Evolutionary conservation across 495 filamentous ascomycete genomes (phyloP).

Genomic region (Aspergillus sclerotioniger): DNA sequence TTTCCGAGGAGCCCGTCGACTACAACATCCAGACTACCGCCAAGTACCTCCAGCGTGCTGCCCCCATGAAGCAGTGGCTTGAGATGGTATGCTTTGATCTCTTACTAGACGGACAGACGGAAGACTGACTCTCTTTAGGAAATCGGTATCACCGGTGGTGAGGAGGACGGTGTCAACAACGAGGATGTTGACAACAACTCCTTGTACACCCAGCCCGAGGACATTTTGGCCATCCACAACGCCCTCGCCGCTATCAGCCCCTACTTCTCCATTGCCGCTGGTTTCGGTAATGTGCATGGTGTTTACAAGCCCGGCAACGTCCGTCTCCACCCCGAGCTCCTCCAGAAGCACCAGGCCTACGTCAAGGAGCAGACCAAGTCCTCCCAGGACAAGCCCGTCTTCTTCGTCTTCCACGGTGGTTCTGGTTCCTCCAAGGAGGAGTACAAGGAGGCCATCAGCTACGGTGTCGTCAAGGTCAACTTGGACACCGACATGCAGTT

Average conservation of each 20-base stretch:
- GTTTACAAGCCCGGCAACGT: slow-evolving; percentile 99
- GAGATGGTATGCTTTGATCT: slow-evolving; percentile 75
- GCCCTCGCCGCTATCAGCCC: slow-evolving; percentile 76
- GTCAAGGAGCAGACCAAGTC: slow-evolving; percentile 70
- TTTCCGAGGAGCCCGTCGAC: slow-evolving; percentile 83
- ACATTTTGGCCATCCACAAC: slow-evolving; percentile 86
- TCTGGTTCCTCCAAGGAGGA: slow-evolving; percentile 87
- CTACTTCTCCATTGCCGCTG: slow-evolving; percentile 97
- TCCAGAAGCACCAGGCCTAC: slow-evolving; percentile 89
- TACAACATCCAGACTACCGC: slow-evolving; percentile 89
- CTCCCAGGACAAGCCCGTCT: slow-evolving; percentile 83
- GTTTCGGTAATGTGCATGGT: slow-evolving; percentile 98
- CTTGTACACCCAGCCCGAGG: slow-evolving; percentile 96
- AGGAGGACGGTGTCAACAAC: slow-evolving; percentile 82
- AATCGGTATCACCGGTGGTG: slow-evolving; percentile 92
- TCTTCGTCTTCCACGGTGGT: slow-evolving; percentile 99
- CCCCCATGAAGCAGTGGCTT: slow-evolving; percentile 96
- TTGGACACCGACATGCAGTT: slow-evolving; percentile 73
- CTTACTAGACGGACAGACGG: neutral
- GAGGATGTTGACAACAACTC: slow-evolving; percentile 86
- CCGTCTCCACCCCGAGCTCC: slow-evolving; percentile 87
- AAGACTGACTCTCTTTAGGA: slow-evolving; percentile 47
- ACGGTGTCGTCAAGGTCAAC: slow-evolving; percentile 96
- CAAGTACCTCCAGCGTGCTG: slow-evolving; percentile 84
- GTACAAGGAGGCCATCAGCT: slow-evolving; percentile 79